A percentile compares a stretch with the other conserved stretches of the same genome.
Conservation (phyloP, 768 basidiomycete genomes). For the Sporobolomyces pararoseus region DNA sequence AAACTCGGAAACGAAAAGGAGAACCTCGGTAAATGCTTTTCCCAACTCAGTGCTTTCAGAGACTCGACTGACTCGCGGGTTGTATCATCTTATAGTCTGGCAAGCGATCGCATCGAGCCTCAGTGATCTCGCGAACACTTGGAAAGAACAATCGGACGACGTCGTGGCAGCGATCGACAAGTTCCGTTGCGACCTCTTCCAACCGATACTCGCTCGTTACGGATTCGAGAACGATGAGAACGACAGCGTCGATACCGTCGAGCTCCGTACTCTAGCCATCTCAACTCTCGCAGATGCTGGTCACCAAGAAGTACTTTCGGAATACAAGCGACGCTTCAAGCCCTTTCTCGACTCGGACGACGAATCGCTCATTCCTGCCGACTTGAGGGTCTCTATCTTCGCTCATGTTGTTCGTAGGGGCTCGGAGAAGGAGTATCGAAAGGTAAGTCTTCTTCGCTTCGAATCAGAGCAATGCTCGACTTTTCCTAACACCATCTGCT, state of each 20-base stretch:
- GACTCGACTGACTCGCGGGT: background rate
- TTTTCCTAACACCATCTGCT: no score
- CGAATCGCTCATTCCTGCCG: conserved; percentile 71
- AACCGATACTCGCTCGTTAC: conserved; percentile 70
- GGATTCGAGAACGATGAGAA: conserved; percentile 68
- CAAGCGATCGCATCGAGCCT: conserved; percentile 63
- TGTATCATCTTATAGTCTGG: conserved; percentile 58
- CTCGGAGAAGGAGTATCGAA: conserved; percentile 69
- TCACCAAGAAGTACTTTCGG: conserved; percentile 60
- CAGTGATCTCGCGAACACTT: conserved; percentile 58
- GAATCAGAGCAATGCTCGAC: no score
- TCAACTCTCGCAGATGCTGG: conserved; percentile 56
- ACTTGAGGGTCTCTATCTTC: conserved; percentile 57
- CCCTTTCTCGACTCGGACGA: conserved; percentile 68
- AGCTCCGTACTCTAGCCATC: conserved; percentile 72
- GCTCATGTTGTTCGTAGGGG: conserved; percentile 68
- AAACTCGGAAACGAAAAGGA: conserved; percentile 62
- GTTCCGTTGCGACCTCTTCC: conserved; percentile 53
- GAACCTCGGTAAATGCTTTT: conserved; percentile 27
- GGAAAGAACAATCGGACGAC: conserved; percentile 73
- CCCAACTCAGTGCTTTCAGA: background rate
- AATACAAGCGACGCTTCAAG: conserved; percentile 67
- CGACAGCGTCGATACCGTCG: conserved; percentile 66
- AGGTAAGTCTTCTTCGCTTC: conserved; percentile 47
- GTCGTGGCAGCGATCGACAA: conserved; percentile 53